Evolutionary conservation across 2,329 filamentous ascomycete genomes (phyloP), one percentile per base, ranked within the genome.

Genomic region (Dactylellina leptospora): DNA sequence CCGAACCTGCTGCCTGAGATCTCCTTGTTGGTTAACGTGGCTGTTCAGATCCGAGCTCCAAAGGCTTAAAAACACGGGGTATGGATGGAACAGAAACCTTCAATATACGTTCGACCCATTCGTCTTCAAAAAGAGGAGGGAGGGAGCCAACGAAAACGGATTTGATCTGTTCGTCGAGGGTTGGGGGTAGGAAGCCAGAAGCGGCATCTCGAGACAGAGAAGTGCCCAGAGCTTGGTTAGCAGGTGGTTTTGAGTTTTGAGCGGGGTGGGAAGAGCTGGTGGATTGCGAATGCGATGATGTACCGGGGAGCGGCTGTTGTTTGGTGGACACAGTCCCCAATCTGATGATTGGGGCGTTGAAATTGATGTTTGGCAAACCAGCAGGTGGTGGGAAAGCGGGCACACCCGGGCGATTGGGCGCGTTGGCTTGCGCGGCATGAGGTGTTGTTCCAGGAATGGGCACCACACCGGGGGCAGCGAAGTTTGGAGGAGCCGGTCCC

Each of bases 291-390:
- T 73, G 60, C 18, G 69, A 38, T 20, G 42, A 28, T 25, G 36
- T 33, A 33, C 51, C 40, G 9, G 69, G 48, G 10, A 56, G 18
- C 6, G 69, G 45, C 25, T 61, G 69, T 23, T 88, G 83, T 78
- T 91, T 91, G n/a, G 85, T 81, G 1, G 87, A 86, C 2, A 88
- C 86, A 0, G 92, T 93, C 42, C 93, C 95, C 47, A 99, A 85
- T 61, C 95, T 90, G 78, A 99, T 97, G 71, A 97, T 92, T 63
- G 93, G 93, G 33, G 95, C 95, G 78, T 91, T 96, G 83, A 97
- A 96, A 83, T 99, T 97, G 83, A 99, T 96, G 80, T 96, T 96
- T 55, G 93, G 92, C 85, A 97, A 91, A 79, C 95, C 96, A 54
- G 90, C 84, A 8, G 93, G 93, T 51, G 92, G 87, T 82, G 96